Conservation (phyloP, 1,139 yeast species). For the Sugiyamaella xylanicola region DNA sequence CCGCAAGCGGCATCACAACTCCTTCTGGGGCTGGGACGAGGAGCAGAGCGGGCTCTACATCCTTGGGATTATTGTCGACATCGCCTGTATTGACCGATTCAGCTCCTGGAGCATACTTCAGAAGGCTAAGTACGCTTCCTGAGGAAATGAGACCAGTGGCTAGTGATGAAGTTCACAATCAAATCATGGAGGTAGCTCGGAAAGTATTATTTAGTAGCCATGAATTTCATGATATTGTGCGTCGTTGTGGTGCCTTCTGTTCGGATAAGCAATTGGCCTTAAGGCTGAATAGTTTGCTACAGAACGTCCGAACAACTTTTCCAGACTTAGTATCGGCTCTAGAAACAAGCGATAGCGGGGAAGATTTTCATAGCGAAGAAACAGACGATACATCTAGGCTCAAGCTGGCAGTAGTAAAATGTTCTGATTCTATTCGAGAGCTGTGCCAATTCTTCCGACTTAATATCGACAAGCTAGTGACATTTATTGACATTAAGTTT, state of each 20-base stretch:
- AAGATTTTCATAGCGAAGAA: conserved; percentile 15
- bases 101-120: conserved; percentile 58
- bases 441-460: conserved; percentile 31
- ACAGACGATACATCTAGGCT: conserved; percentile 16
- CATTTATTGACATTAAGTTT: conserved; percentile 63
- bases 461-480: conserved; percentile 31
- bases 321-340: conserved; percentile 34
- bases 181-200: conserved; percentile 39
- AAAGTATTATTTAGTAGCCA: conserved; percentile 51
- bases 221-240: conserved; percentile 68
- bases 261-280: conserved; percentile 62
- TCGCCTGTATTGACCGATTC: conserved; percentile 40
- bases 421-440: conserved; percentile 31
- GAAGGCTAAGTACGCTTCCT: conserved; percentile 68
- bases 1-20: background rate
- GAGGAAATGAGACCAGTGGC: conserved; percentile 45
- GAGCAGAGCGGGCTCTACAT: conserved; percentile 19
- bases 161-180: conserved; percentile 19
- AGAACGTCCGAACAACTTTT: conserved; percentile 50
- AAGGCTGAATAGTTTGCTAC: conserved; percentile 58
- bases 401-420: conserved; percentile 22
- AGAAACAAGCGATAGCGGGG: conserved; percentile 28
- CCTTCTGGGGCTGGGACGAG: background rate
- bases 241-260: conserved; percentile 68
- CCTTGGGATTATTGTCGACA: conserved; percentile 14